Evolutionary conservation across 192 early-diverging fungal genomes (phyloP).

Genomic region (Powellomyces hirtus): DNA sequence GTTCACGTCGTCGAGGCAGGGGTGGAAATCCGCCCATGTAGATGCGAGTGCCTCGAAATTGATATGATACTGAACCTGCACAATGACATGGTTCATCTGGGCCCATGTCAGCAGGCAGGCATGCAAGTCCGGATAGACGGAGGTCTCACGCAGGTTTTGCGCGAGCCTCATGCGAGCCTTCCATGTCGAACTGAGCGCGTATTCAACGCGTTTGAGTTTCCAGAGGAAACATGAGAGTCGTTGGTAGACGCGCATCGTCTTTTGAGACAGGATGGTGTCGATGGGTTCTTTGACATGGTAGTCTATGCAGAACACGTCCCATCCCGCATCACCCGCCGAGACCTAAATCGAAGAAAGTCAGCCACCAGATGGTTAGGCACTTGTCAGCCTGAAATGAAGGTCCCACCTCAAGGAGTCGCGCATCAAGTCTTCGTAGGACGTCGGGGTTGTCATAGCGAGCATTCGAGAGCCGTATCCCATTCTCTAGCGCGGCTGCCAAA

Average conservation of each 20-base stretch:
- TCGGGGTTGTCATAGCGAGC: slow-evolving; percentile 81
- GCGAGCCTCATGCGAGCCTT: slow-evolving; percentile 64
- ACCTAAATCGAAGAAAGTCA: slow-evolving; percentile 32
- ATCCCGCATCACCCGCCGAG: slow-evolving; percentile 69
- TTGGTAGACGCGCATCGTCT: slow-evolving; percentile 75
- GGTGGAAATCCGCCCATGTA: slow-evolving; percentile 80
- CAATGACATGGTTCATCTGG: slow-evolving; percentile 93
- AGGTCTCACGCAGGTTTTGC: neutral
- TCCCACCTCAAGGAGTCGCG: slow-evolving; percentile 66
- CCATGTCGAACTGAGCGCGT: slow-evolving; percentile 74
- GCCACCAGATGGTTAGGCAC: neutral
- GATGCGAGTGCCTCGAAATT: slow-evolving; percentile 89
- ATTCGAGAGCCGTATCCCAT: slow-evolving; percentile 83
- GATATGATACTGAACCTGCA: slow-evolving; percentile 92
- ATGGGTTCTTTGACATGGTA: slow-evolving; percentile 83
- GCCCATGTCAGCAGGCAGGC: slow-evolving; percentile 64
- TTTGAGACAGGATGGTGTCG: slow-evolving; percentile 74
- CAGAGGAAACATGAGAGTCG: slow-evolving; percentile 87
- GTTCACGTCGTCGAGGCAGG: slow-evolving; percentile 51
- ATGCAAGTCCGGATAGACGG: slow-evolving; percentile 57
- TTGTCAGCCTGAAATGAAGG: neutral
- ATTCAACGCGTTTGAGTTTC: slow-evolving; percentile 83
- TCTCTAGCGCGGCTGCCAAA: slow-evolving; percentile 79
- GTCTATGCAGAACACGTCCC: slow-evolving; percentile 91
- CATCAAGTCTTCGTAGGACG: slow-evolving; percentile 74